These are phyloP conservation scores for Ceratocystiopsis brevicomis DNA, from an alignment of 2,329 filamentous ascomycete genomes.

Conservation along the genomic window DNA sequence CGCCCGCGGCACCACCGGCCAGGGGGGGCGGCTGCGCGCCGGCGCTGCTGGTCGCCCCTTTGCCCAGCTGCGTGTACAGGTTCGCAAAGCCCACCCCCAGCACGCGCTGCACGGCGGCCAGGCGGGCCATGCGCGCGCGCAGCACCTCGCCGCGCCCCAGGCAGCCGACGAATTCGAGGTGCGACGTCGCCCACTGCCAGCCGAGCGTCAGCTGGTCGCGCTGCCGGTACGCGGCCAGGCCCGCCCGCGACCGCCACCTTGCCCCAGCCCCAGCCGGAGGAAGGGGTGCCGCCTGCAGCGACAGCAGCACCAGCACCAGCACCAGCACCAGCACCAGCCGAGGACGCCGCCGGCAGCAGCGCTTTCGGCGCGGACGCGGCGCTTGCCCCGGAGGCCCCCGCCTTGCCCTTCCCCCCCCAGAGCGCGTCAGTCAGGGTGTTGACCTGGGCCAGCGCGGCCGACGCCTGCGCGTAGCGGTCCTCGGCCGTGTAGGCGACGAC, in stretches of 20 bases:
- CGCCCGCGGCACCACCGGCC: constrained; percentile 16
- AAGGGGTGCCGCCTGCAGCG: background rate
- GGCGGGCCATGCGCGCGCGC: constrained; percentile 47
- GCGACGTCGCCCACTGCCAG: constrained; percentile 67
- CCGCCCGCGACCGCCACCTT: constrained; percentile 72
- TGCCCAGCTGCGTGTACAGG: constrained; percentile 69
- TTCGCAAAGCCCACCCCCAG: constrained; percentile 64
- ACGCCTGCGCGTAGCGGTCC: constrained; percentile 60
- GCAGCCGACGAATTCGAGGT: constrained; percentile 85
- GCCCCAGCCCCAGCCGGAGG: constrained; percentile 55
- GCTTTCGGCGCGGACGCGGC: constrained; percentile 5
- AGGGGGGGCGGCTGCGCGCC: constrained; percentile 18
- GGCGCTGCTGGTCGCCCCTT: constrained; percentile 28
- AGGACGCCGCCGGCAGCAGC: background rate
- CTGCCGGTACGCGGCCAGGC: constrained; percentile 71
- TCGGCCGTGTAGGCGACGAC: constrained; percentile 78
- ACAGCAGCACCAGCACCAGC: background rate
- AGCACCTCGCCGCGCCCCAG: constrained; percentile 71
- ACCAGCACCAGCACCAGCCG: constrained; percentile 6
- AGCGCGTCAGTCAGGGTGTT: constrained; percentile 48
- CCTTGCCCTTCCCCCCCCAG: constrained; percentile 34
- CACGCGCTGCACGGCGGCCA: constrained; percentile 45
- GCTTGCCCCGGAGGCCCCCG: constrained; percentile 17
- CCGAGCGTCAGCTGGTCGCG: constrained; percentile 62
- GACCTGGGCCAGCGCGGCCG: constrained; percentile 48